Evolutionary conservation across 441 rosid species (phyloP).

Genomic region (Capsella rubella): DNA sequence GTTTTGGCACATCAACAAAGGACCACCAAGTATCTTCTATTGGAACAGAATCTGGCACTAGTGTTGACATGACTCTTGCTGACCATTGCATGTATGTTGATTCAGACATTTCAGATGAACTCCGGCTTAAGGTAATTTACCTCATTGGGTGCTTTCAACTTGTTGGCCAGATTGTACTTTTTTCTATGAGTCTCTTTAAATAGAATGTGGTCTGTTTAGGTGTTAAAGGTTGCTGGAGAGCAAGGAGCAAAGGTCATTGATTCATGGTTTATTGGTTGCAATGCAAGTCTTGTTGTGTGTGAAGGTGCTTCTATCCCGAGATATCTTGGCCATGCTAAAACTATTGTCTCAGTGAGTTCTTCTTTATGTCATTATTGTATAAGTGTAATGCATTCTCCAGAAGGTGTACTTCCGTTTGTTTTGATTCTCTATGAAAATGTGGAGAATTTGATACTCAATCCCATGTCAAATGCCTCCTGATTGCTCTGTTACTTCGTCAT

Average conservation of each 20-base stretch:
- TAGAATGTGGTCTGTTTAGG: conserved; percentile 53
- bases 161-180: neutral
- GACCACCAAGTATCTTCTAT: conserved; percentile 47
- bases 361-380: conserved; percentile 29
- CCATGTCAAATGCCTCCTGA: conserved; percentile 19
- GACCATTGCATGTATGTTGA: conserved; percentile 71
- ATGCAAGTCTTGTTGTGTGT: conserved; percentile 80
- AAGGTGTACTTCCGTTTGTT: conserved; percentile 18
- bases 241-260: conserved; percentile 75
- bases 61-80: conserved; percentile 52
- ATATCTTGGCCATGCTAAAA: conserved; percentile 84
- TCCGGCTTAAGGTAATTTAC: conserved; percentile 69
- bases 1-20: conserved; percentile 50
- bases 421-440: conserved; percentile 8
- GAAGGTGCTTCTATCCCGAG: conserved; percentile 73
- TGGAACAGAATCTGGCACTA: conserved; percentile 51
- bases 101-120: conserved; percentile 70
- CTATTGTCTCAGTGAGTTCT: conserved; percentile 86
- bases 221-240: conserved; percentile 65
- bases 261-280: conserved; percentile 83
- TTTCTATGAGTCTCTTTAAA: neutral
- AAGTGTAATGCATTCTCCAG: conserved; percentile 17
- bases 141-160: conserved; percentile 11
- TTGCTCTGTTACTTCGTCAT: conserved; percentile 21
- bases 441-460: conserved; percentile 16